These are phyloP conservation scores for Inosperma sp. DNA, from an alignment of 768 basidiomycete species.

Conservation along the genomic window DNA sequence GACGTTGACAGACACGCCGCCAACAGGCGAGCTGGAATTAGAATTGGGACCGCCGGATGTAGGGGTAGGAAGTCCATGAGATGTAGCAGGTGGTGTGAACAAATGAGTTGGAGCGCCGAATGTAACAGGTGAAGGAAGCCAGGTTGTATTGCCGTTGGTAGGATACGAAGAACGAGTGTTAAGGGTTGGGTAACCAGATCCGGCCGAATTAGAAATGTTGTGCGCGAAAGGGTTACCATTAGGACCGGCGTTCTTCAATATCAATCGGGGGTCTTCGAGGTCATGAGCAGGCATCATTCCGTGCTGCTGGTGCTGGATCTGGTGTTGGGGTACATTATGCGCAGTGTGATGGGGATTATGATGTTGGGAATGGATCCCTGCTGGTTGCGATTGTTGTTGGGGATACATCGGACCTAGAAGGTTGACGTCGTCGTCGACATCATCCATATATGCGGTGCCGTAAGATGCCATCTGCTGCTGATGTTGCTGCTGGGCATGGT, in stretches of 20 bases:
- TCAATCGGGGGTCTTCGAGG: constrained; percentile 31
- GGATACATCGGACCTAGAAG: constrained; percentile 16
- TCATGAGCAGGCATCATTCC: constrained; percentile 20
- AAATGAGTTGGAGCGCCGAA: constrained; percentile 23
- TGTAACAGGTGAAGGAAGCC: constrained; percentile 4
- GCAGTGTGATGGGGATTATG: constrained; percentile 13
- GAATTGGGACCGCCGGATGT: constrained; percentile 1
- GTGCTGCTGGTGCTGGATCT: constrained; percentile 17
- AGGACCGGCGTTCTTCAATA: constrained; percentile 33
- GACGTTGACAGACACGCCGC: constrained; percentile 7
- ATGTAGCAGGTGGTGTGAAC: constrained; percentile 40
- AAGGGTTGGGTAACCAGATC: constrained; percentile 5
- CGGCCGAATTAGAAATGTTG: constrained; percentile 16
- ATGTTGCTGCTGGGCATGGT: constrained; percentile 18
- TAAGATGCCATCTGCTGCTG: too few relatives aligned
- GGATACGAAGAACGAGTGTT: not conserved
- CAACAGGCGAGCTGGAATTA: constrained; percentile 4
- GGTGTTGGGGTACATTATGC: constrained; percentile 14
- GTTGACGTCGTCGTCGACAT: constrained; percentile 26
- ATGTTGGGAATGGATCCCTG: constrained; percentile 14
- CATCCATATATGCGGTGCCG: constrained; percentile 17
- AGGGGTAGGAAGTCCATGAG: constrained; percentile 32
- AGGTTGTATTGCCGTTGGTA: not conserved
- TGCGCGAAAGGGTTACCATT: constrained; percentile 39
- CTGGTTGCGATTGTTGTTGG: not conserved